Base-by-base conservation (phyloP, 805 yeast genomes). In the Yarrowia sp. region DNA sequence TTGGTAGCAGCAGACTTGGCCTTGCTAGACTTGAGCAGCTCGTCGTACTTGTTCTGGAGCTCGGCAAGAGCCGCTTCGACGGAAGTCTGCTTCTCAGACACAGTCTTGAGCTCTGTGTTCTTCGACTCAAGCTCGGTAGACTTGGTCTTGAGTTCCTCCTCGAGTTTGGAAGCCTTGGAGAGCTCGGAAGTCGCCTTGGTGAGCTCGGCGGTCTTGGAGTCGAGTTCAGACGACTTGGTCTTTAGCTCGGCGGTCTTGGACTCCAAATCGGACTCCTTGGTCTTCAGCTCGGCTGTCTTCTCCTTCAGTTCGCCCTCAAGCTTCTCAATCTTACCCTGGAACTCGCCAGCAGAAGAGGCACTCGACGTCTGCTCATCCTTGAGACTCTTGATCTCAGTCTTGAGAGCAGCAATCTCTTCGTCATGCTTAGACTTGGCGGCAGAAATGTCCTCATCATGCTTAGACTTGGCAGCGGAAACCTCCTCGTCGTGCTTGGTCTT, bases 1-100 rank as follows among this genome's bases (percentile, higher is more conserved):
- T 70, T 52, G n/a, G 38, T 49, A 16, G 71, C 74, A 0, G 70
- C 66, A 8, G 70, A 69, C 26, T 71, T 72, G 11, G 53, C 42
- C 38, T 66, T 46, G 42, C 22, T 45, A 8, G 41, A 40, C 46
- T 58, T 52, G 32, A 61, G 48, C 11, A 53, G 38, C 55, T 56
- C 69, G 48, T 49, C 53, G 19, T 49, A 49, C 43, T 46, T 45
- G 45, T 9, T 12, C 35, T 40, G 22, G 14, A 40, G 58, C 70
- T 43, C 56, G 12, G 46, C 19, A 26, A 49, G 53, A 15, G 53
- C 53, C 5, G 15, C 15, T 9, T 49, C 53, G 12, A 38, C 9
- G 5, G 53, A 32, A 9, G 22, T 8, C 40, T 49, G 53, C 53
- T 32, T 32, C 38, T 49, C 53, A 16, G 52, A 40, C 50, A 5